Evolutionary conservation across 345 rosid genomes (phyloP), one percentile per base, ranked within the genome.

Genomic region (Pelargonium nanum): DNA sequence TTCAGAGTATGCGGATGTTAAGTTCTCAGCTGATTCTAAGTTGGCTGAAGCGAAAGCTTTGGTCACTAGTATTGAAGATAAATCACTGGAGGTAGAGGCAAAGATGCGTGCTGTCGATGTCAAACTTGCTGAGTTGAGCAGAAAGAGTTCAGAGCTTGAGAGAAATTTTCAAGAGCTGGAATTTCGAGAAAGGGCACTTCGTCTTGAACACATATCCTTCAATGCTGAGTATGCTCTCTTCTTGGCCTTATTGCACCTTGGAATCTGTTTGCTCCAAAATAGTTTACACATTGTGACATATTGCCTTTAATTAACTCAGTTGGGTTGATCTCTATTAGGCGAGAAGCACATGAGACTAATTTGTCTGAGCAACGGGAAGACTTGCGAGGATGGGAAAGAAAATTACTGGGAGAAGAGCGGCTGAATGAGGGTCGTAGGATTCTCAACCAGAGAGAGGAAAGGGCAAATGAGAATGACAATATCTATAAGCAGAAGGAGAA

Each of bases 321-420:
- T 63, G 48, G 28, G 64, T 32, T 23, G 22, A 8, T 44, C n/a
- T n/a, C 28, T 48, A 24, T 72, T 80, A 93, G 99, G 79, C 85
- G 85, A 70, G 97, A 87, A 60, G 73, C 82, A 24, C 85, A 83
- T 22, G 94, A 89, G 65, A 68, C 63, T 23, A 64, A 73, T 61
- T 79, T 93, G 40, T 80, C 88, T 53, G 80, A 86, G 80, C 99
- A 89, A 78, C 80, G 97, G 74, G 99, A 93, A 60, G 97, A 93
- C 71, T 77, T 89, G 79, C 83, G 75, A 65, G 97, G 89, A 66
- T 87, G 99, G 99, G 97, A 93, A 70, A 78, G 72, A 32, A 89
- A 85, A 72, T 73, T 93, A 67, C 82, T 6, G 48, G 48, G 0
- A 12, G 16, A 40, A 40, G 13, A 40, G 48, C 48, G 48, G 48